These are phyloP conservation scores for Globisporangium barbulae DNA, from an alignment of 352 stramenopile genomes.

Conservation along the genomic window DNA sequence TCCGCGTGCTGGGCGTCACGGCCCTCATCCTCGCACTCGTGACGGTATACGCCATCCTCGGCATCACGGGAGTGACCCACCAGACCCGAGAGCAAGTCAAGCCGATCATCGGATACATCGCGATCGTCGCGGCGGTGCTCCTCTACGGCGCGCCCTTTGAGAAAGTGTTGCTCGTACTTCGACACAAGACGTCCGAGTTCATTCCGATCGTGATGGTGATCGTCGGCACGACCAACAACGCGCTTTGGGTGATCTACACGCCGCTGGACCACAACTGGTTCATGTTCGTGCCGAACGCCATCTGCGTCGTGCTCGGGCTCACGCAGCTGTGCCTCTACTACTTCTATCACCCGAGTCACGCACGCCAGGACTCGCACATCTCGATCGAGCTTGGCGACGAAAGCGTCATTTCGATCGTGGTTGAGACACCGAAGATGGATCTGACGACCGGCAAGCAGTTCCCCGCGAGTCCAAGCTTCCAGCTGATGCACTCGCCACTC, in stretches of 20 bases:
- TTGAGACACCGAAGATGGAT: constrained; percentile 24
- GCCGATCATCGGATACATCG: constrained; percentile 31
- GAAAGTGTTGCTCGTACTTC: constrained; percentile 31
- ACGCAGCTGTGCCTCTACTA: background rate
- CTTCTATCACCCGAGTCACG: constrained; percentile 1
- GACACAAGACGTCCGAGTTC: constrained; percentile 30
- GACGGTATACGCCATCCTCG: constrained; percentile 37
- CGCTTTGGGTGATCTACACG: constrained; percentile 50
- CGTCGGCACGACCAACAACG: constrained; percentile 47
- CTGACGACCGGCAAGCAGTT: constrained; percentile 28
- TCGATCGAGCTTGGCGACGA: constrained; percentile 28
- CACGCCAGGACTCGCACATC: constrained; percentile 5
- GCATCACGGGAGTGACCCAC: constrained; percentile 22
- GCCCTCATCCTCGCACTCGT: constrained; percentile 24
- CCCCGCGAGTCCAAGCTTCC: constrained; percentile 12
- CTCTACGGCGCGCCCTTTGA: constrained; percentile 43
- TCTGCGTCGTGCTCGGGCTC: constrained; percentile 33
- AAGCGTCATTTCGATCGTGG: constrained; percentile 23
- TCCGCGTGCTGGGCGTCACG: constrained; percentile 15
- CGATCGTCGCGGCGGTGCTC: constrained; percentile 25
- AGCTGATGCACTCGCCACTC: constrained; percentile 20
- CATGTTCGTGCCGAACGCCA: constrained; percentile 42
- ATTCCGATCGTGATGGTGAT: constrained; percentile 35
- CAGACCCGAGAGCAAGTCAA: constrained; percentile 30
- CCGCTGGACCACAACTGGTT: constrained; percentile 46